A percentile compares a stretch with the other conserved stretches of the same genome.
phyloP scores from a whole-genome alignment of 306 rosid genomes.

The Rosa multiflora region DNA sequence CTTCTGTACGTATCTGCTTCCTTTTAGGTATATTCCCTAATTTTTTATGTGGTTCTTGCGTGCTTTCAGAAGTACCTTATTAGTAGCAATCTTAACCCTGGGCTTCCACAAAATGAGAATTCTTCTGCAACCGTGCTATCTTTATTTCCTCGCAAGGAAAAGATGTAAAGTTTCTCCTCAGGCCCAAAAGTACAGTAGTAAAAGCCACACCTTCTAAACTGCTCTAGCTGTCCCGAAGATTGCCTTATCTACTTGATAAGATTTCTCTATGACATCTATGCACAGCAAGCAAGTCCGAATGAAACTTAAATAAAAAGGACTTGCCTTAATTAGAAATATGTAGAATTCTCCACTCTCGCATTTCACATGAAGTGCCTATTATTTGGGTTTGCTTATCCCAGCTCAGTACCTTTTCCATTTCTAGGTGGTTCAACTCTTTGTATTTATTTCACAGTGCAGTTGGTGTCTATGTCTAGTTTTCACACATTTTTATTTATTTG shows the following conservation, averaged over 20 bases:
- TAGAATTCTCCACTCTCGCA: neutral
- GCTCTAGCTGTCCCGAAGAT: neutral
- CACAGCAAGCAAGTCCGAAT: neutral
- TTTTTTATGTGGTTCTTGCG: too few relatives aligned
- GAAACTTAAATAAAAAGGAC: neutral
- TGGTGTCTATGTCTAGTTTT: slow-evolving; percentile 12
- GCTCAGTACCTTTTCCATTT: neutral
- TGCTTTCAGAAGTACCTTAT: neutral
- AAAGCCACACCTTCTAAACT: neutral
- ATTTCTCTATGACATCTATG: neutral
- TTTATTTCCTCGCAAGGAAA: neutral
- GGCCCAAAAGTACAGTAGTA: neutral
- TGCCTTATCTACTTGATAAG: neutral
- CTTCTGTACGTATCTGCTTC: neutral
- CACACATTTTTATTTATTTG: slow-evolving; percentile 8
- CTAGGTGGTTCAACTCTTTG: neutral
- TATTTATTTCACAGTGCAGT: slow-evolving; percentile 22
- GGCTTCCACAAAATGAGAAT: neutral
- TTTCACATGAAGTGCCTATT: neutral
- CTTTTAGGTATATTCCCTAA: neutral
- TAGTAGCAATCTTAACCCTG: neutral
- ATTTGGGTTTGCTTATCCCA: neutral
- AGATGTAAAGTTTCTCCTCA: neutral
- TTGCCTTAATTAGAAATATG: neutral
- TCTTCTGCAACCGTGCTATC: neutral